Base-by-base conservation (phyloP, 257 asterid genomes). In the Hygrophila difformis region DNA sequence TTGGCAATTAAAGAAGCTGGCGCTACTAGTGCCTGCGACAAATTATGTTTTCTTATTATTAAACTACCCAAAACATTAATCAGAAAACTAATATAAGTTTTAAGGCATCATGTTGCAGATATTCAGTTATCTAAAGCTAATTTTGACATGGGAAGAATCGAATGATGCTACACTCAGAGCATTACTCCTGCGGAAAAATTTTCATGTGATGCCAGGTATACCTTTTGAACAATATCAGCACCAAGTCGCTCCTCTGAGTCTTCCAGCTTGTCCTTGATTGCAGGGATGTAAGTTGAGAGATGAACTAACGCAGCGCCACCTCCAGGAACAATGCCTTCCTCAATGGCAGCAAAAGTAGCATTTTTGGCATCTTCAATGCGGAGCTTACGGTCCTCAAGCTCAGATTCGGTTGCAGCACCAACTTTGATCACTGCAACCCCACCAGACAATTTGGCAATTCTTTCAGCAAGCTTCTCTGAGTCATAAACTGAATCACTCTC, bases 251-350 rank as follows among this genome's bases (percentile, higher is more conserved):
- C 95, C 17, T 88, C 97, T 1, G 95, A 64, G 54, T 86, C 96
- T 51, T 78, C 93, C 4, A 91, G 53, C 44, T 51, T 72, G 29
- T 80, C 99, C 81, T 86, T 91, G n/a, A 91, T 80, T 12, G 84
- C 73, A 33, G 99, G 94, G 43, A 91, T 87, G 20, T 0, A 55
- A 14, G 70, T 59, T 1, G 96, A 82, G 34, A 91, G 76, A 65
- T 91, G 99, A 50, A 82, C 99, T 4, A 80, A 69, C 1, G 99
- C 96, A n/a, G 99, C 99, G 18, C 99, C 96, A 18, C 97, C 99
- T 33, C 99, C 99, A 1, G 99, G 99, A 22, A 91, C 96, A 44
- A 91, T 86, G 42, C 99, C 99, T 74, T 91, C 99, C 73, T 91
- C 99, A 37, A 91, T 91, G 28, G 96, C 99, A 59, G 96, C 99